These are phyloP conservation scores for Boletus vermiculosoides DNA, from an alignment of 768 basidiomycete genomes.

Conservation along the genomic window DNA sequence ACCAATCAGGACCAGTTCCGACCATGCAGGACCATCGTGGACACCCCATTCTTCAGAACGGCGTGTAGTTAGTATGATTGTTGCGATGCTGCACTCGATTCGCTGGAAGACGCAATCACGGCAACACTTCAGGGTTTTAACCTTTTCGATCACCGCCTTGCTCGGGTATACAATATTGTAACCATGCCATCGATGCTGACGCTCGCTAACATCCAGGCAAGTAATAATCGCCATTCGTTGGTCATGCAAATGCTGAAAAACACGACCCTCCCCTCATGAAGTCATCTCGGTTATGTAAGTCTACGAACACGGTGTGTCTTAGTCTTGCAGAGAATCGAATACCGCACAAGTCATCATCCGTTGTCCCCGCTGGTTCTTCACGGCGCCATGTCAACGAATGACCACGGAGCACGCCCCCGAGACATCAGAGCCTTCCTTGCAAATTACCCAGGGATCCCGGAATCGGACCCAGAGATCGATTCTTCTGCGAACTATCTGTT, in stretches of 20 bases:
- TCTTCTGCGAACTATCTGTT: conserved; percentile 53
- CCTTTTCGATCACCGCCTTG: conserved; percentile 17
- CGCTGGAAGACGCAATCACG: conserved; percentile 1
- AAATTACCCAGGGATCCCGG: conserved; percentile 20
- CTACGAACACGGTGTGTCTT: background rate
- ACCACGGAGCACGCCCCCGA: conserved; percentile 9
- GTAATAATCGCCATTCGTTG: background rate
- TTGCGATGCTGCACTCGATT: background rate
- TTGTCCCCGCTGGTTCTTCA: conserved; percentile 8
- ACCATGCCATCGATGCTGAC: background rate
- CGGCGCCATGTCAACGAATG: conserved; percentile 13
- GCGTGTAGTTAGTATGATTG: background rate
- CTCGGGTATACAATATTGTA: background rate
- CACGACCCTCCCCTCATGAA: background rate
- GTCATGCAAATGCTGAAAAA: background rate
- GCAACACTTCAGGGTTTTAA: conserved; percentile 18
- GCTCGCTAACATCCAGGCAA: conserved; percentile 3
- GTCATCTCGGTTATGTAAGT: background rate
- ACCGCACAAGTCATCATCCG: conserved; percentile 7
- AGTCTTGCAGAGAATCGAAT: conserved; percentile 3
- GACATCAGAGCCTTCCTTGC: conserved; percentile 29
- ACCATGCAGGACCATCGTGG: background rate
- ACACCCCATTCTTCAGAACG: background rate
- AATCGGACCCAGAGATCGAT: conserved; percentile 6
- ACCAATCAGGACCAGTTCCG: background rate